Evolutionary conservation across 192 early-diverging fungal species (phyloP).

Genomic region (Linnemannia schmuckeri): DNA sequence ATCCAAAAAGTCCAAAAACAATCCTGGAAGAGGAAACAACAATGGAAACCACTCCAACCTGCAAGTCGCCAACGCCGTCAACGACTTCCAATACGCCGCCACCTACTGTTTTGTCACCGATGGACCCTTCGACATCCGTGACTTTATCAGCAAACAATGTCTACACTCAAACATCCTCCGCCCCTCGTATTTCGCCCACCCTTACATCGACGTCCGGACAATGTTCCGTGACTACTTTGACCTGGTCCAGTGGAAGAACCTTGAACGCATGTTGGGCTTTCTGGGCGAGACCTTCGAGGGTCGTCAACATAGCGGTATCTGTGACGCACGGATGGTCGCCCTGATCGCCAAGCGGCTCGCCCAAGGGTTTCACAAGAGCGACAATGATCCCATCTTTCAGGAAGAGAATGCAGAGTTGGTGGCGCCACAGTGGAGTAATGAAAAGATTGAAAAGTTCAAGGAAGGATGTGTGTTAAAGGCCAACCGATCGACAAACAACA

Average conservation of each 20-base stretch:
- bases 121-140: constrained; percentile 87
- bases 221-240: constrained; percentile 70
- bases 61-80: constrained; percentile 6
- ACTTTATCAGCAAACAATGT: constrained; percentile 88
- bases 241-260: constrained; percentile 58
- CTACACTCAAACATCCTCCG: constrained; percentile 60
- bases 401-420: constrained; percentile 21
- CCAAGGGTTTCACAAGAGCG: constrained; percentile 20
- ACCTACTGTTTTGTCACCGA: constrained; percentile 55
- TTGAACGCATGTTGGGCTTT: constrained; percentile 73
- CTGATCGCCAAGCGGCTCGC: constrained; percentile 74
- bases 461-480: constrained; percentile 44
- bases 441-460: constrained; percentile 17
- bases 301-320: constrained; percentile 82
- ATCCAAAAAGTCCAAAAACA: constrained; percentile 1
- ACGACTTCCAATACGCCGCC: constrained; percentile 40
- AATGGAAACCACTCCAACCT: background rate
- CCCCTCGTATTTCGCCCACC: constrained; percentile 71
- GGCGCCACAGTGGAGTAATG: constrained; percentile 16
- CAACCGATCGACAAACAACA: constrained; percentile 26
- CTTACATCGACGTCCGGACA: constrained; percentile 77
- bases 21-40: background rate
- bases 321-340: constrained; percentile 86
- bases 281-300: constrained; percentile 79
- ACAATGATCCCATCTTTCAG: constrained; percentile 17